Conservation (phyloP, 805 yeast genomes). For the Yarrowia alimentaria region DNA sequence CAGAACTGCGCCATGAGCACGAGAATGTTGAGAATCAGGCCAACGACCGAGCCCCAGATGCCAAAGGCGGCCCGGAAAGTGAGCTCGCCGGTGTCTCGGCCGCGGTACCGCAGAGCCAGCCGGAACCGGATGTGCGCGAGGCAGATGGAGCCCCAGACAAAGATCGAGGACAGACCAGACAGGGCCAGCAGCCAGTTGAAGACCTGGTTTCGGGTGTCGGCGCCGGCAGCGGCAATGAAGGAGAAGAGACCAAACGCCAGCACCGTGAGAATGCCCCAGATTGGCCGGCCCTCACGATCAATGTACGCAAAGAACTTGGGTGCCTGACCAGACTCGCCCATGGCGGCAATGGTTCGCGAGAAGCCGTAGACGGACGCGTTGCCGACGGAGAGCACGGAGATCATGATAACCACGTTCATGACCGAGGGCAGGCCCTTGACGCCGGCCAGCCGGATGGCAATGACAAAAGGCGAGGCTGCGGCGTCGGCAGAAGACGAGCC, state of each 20-base stretch:
- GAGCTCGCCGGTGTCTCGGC: constrained; percentile 64
- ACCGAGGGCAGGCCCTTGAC: constrained; percentile 62
- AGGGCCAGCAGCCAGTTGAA: constrained; percentile 73
- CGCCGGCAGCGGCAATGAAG: constrained; percentile 54
- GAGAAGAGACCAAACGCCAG: constrained; percentile 55
- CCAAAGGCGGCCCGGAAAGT: constrained; percentile 68
- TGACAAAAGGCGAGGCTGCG: constrained; percentile 70
- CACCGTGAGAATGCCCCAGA: constrained; percentile 53
- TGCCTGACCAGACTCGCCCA: constrained; percentile 62
- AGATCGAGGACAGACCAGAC: constrained; percentile 68
- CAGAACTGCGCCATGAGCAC: constrained; percentile 77
- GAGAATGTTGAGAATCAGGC: constrained; percentile 49
- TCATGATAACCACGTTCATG: constrained; percentile 63
- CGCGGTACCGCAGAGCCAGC: constrained; percentile 58
- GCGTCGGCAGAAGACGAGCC: constrained; percentile 54
- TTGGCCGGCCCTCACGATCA: constrained; percentile 67
- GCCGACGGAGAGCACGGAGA: constrained; percentile 66
- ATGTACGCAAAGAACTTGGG: constrained; percentile 58
- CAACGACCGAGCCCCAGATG: constrained; percentile 53
- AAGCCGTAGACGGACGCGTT: constrained; percentile 67
- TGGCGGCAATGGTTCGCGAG: constrained; percentile 62
- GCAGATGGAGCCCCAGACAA: constrained; percentile 77
- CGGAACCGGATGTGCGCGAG: constrained; percentile 68
- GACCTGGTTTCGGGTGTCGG: constrained; percentile 46
- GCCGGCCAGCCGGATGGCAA: constrained; percentile 64